Conservation (phyloP, 306 rosid genomes). For the Lupinus albus region DNA sequence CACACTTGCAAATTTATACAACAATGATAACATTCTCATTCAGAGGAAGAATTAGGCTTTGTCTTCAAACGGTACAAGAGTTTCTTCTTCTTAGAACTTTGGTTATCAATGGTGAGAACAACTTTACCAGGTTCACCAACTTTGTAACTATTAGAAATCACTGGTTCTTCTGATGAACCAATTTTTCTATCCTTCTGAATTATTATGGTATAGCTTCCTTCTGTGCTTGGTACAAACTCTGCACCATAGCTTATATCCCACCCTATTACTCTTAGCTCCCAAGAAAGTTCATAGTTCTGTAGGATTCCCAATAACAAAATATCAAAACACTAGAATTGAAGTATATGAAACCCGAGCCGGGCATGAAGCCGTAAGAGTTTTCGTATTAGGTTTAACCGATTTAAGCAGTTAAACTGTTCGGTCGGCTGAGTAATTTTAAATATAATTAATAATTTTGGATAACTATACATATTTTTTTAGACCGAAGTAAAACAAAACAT, state of each 20-base stretch:
- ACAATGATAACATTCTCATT: constrained; percentile 27
- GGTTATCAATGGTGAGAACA: constrained; percentile 64
- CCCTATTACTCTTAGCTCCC: constrained; percentile 77
- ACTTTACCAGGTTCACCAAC: constrained; percentile 69
- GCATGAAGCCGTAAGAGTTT: no score
- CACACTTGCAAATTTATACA: neutral
- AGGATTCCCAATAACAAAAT: constrained; percentile 23
- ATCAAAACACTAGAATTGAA: constrained; percentile 4
- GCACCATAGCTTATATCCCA: constrained; percentile 80
- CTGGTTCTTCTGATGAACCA: constrained; percentile 52
- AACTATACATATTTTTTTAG: no score
- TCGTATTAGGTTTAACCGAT: no score
- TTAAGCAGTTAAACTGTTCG: no score
- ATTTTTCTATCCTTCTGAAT: constrained; percentile 68
- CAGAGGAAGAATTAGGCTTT: constrained; percentile 46
- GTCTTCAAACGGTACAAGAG: constrained; percentile 77
- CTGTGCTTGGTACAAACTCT: constrained; percentile 68
- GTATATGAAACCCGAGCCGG: no score
- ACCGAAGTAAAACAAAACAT: no score
- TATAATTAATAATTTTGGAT: no score
- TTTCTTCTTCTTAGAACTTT: constrained; percentile 73
- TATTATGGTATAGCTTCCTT: constrained; percentile 67
- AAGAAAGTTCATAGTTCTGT: constrained; percentile 51
- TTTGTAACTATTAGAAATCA: constrained; percentile 54
- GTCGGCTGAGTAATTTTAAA: no score